These are phyloP conservation scores for Triglochin maritima DNA, from an alignment of 106 monocot species.

Conservation along the genomic window DNA sequence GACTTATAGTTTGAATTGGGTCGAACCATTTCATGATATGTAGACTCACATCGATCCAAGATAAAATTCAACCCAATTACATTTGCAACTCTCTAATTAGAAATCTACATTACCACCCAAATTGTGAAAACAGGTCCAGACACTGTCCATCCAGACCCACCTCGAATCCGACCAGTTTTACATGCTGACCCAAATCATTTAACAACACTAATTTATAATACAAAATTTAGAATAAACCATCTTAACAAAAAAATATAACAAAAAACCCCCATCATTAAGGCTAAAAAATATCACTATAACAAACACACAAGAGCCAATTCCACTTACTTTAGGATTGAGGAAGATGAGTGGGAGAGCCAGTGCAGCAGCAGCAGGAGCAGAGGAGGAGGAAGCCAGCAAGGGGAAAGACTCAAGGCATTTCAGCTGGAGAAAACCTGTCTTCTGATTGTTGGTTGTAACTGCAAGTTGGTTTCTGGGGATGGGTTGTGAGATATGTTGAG, in stretches of 20 bases:
- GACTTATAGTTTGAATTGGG: too few species aligned
- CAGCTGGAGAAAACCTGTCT: background rate
- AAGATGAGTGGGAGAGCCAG: constrained; percentile 8
- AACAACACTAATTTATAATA: too few species aligned
- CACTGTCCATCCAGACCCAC: too few species aligned
- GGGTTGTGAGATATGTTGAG: background rate
- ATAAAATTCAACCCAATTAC: too few species aligned
- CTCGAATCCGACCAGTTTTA: too few species aligned
- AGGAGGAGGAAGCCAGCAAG: background rate
- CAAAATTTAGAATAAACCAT: too few species aligned
- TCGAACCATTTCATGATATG: too few species aligned
- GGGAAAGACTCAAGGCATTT: background rate
- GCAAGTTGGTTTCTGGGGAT: background rate
- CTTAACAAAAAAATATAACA: background rate
- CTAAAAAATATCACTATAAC: background rate
- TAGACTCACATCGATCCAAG: too few species aligned
- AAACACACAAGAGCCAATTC: background rate
- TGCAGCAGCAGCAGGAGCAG: constrained; percentile 4
- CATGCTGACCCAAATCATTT: too few species aligned
- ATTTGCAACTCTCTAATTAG: too few species aligned
- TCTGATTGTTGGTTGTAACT: background rate
- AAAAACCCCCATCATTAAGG: background rate
- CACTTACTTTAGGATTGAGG: constrained; percentile 8
- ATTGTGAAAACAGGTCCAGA: too few species aligned
- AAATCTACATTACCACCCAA: too few species aligned